phyloP scores from a whole-genome alignment of 228 moss, liverwort and hornwort species.

The Sphagnum fallax region DNA sequence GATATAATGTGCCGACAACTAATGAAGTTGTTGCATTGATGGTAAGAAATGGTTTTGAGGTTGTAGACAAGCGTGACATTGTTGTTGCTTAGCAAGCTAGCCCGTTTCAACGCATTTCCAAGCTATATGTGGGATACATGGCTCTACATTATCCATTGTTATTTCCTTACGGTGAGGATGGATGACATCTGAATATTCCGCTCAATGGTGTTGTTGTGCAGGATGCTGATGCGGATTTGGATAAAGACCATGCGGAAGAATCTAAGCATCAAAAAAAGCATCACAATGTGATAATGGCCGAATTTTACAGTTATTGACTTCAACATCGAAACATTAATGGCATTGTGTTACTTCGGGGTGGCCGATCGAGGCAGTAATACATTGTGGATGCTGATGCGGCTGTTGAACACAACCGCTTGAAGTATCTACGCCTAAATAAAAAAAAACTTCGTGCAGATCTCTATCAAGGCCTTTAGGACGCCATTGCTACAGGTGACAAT shows the following conservation, averaged over 20 bases:
- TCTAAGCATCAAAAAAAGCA: too few species aligned
- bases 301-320: too few species aligned
- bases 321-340: too few species aligned
- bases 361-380: not conserved
- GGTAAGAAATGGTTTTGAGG: not conserved
- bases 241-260: too few species aligned
- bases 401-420: not conserved
- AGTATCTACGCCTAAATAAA: not conserved
- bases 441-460: not conserved
- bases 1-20: not conserved
- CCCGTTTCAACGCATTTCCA: not conserved
- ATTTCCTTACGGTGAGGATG: not conserved
- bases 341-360: too few species aligned
- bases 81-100: not conserved
- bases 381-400: not conserved
- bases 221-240: too few species aligned
- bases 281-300: too few species aligned
- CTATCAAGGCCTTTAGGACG: not conserved
- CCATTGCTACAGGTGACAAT: not conserved
- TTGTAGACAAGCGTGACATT: not conserved
- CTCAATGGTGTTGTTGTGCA: too few species aligned
- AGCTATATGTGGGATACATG: not conserved
- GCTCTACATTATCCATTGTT: not conserved
- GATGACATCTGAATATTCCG: not conserved
- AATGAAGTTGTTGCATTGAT: not conserved